phyloP scores from a whole-genome alignment of 345 rosid genomes.

The Hibiscus mutabilis region DNA sequence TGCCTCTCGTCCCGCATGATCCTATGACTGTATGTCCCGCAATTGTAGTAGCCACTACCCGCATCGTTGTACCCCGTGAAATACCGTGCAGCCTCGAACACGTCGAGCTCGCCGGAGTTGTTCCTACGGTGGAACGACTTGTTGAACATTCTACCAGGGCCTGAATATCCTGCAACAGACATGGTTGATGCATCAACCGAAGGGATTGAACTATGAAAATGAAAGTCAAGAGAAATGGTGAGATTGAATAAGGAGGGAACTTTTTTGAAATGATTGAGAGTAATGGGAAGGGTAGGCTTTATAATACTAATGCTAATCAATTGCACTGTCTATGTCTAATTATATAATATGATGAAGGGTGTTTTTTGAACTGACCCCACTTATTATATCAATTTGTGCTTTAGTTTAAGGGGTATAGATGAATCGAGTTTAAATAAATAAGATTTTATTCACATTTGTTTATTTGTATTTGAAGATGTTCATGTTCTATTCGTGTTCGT shows the following conservation, averaged over 20 bases:
- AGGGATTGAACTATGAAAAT: too few relatives aligned
- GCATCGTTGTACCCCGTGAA: constrained; percentile 62
- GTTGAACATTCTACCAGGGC: constrained; percentile 36
- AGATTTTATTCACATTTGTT: too few relatives aligned
- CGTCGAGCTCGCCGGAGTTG: constrained; percentile 77
- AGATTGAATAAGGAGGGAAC: constrained; percentile 17
- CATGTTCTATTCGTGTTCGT: too few relatives aligned
- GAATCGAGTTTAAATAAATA: too few relatives aligned
- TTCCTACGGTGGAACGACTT: constrained; percentile 46
- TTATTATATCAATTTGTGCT: neutral
- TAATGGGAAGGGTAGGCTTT: constrained; percentile 27
- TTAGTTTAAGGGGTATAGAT: too few relatives aligned
- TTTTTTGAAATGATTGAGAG: constrained; percentile 50
- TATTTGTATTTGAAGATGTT: too few relatives aligned
- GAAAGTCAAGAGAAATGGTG: constrained; percentile 20
- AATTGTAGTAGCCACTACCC: constrained; percentile 15
- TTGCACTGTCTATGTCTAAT: constrained; percentile 17
- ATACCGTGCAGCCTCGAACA: constrained; percentile 83
- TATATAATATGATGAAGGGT: constrained; percentile 28
- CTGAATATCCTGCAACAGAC: constrained; percentile 56
- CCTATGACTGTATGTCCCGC: constrained; percentile 26
- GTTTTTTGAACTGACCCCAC: constrained; percentile 8
- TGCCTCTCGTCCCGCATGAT: constrained; percentile 36
- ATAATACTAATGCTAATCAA: constrained; percentile 14
- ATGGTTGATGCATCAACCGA: constrained; percentile 23